A percentile compares a stretch with the other conserved stretches of the same genome.
These are phyloP conservation scores for Eucalyptus sideroxylon DNA, from an alignment of 345 rosid species.

Conservation along the genomic window DNA sequence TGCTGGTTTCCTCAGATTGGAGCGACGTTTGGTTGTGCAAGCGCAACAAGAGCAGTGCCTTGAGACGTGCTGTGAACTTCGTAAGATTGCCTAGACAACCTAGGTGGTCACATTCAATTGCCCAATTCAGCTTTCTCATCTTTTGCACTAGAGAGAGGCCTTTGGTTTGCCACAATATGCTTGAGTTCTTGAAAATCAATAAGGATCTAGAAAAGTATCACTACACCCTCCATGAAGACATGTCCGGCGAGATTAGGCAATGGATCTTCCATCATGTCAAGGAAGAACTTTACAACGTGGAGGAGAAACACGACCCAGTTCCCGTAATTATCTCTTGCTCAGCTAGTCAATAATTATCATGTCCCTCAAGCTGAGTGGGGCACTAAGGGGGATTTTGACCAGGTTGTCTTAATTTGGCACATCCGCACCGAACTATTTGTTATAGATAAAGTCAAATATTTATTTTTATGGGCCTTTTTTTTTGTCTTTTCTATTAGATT, in stretches of 20 bases:
- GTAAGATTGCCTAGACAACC: background rate
- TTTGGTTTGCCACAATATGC: background rate
- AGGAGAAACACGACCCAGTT: too few relatives aligned
- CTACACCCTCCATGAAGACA: background rate
- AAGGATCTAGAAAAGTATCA: background rate
- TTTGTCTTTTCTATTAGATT: too few relatives aligned
- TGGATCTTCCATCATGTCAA: background rate
- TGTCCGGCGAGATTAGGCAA: background rate
- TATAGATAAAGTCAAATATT: too few relatives aligned
- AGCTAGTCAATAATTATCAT: too few relatives aligned
- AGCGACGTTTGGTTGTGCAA: background rate
- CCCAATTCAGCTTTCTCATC: background rate
- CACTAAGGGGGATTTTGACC: too few relatives aligned
- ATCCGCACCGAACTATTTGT: too few relatives aligned
- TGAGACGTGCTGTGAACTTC: background rate
- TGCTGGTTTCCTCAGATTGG: constrained; percentile 1
- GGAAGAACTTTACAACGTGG: too few relatives aligned
- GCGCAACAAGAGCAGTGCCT: background rate
- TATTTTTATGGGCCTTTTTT: too few relatives aligned
- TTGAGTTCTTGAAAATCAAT: background rate
- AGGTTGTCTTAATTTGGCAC: too few relatives aligned
- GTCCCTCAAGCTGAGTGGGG: too few relatives aligned
- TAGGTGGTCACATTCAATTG: background rate
- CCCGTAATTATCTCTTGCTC: too few relatives aligned
- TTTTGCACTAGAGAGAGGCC: background rate